Percentiles rank a stretch among this genome's conserved stretches.
Conservation (phyloP, 2,329 filamentous ascomycete genomes). For the Nothophoma quercina region DNA sequence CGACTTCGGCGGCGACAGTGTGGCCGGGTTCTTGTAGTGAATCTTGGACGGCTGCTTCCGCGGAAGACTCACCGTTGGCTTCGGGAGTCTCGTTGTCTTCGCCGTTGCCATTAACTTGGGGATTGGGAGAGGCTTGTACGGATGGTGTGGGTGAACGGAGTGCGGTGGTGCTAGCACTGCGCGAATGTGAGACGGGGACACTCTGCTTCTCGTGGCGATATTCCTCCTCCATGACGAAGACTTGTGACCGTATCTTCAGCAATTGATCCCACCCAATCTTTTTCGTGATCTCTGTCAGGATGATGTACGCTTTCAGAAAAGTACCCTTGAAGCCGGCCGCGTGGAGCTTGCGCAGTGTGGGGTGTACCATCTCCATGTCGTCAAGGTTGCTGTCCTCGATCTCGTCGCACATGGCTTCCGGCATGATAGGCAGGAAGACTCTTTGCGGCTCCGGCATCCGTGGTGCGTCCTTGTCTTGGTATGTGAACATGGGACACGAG, state of each 20-base stretch:
- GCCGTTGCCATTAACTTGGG: conserved; percentile 47
- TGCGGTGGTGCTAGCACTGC: conserved; percentile 81
- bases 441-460: conserved; percentile 92
- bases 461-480: conserved; percentile 96
- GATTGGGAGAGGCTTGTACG: conserved; percentile 41
- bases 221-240: conserved; percentile 99
- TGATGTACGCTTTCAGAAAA: conserved; percentile 91
- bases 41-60: conserved; percentile 37
- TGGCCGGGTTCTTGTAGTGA: conserved; percentile 80
- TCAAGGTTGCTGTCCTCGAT: conserved; percentile 88
- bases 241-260: conserved; percentile 90
- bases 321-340: conserved; percentile 93
- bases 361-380: conserved; percentile 85
- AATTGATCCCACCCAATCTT: conserved; percentile 98
- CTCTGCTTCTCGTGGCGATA: conserved; percentile 81
- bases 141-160: conserved; percentile 68
- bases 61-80: conserved; percentile 38
- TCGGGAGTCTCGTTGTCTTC: conserved; percentile 38
- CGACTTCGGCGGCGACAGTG: conserved; percentile 77
- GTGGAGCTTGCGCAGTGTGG: conserved; percentile 82
- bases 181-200: conserved; percentile 53
- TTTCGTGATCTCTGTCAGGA: conserved; percentile 93
- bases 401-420: conserved; percentile 91
- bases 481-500: conserved; percentile 99
- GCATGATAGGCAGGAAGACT: conserved; percentile 83